phyloP scores from a whole-genome alignment of 208 protist genomes.

The Trichomonas tenax region DNA sequence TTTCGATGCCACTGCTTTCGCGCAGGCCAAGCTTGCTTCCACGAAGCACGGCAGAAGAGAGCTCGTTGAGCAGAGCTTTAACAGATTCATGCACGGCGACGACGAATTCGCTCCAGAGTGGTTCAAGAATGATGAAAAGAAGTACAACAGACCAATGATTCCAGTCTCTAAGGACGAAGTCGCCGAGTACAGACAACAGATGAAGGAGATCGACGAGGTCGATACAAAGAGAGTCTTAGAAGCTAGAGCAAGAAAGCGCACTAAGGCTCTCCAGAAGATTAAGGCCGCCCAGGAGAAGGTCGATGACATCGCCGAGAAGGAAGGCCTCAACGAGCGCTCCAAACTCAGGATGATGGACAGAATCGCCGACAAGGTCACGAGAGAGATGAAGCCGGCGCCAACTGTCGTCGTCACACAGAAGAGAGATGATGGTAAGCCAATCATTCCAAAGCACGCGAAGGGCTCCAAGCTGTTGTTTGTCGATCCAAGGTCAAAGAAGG shows the following conservation, averaged over 20 bases:
- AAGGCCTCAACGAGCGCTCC: background rate
- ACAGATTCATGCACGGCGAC: slow-evolving; percentile 33
- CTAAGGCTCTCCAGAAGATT: background rate
- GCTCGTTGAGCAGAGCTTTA: slow-evolving; percentile 31
- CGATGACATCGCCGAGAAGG: slow-evolving; percentile 16
- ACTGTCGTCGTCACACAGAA: background rate
- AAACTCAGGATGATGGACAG: background rate
- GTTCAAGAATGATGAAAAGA: slow-evolving; percentile 36
- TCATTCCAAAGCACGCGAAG: background rate
- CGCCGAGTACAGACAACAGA: slow-evolving; percentile 15
- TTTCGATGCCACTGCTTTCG: background rate
- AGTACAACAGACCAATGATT: slow-evolving; percentile 18
- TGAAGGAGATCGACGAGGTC: slow-evolving; percentile 32
- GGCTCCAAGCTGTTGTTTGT: background rate
- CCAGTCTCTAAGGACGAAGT: slow-evolving; percentile 36
- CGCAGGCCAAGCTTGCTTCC: background rate
- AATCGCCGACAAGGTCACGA: background rate
- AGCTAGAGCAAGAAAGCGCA: slow-evolving; percentile 29
- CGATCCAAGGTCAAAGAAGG: background rate
- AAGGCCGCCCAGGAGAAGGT: slow-evolving; percentile 9
- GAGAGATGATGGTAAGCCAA: background rate
- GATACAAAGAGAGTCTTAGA: slow-evolving; percentile 43
- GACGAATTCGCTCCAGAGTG: slow-evolving; percentile 29
- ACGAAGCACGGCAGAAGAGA: slow-evolving; percentile 23
- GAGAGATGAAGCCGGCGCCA: background rate